Conservation (phyloP, 306 rosid species). For the Elaeagnus macrophylla region DNA sequence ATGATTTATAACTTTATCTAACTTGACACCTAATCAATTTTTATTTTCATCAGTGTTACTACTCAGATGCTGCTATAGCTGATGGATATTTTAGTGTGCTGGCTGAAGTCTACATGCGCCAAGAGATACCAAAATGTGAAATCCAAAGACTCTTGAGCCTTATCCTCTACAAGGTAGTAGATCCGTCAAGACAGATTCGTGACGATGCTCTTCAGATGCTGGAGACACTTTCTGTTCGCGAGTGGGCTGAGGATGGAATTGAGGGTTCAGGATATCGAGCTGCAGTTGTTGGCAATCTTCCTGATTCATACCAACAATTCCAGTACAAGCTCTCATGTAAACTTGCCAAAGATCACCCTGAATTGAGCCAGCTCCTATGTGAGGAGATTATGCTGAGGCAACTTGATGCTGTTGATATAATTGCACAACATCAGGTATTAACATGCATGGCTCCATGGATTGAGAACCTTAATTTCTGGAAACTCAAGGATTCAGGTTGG, state of each 20-base stretch:
- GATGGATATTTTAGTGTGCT: constrained; percentile 99
- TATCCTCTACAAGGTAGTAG: constrained; percentile 98
- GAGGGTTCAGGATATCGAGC: constrained; percentile 97
- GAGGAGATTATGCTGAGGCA: constrained; percentile 99
- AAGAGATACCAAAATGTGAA: constrained; percentile 98
- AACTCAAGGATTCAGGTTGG: constrained; percentile 96
- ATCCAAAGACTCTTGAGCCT: constrained; percentile 90
- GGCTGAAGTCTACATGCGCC: constrained; percentile 99
- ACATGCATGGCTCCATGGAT: constrained; percentile 99
- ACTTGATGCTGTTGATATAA: constrained; percentile 98
- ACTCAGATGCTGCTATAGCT: constrained; percentile 94
- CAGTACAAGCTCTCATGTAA: constrained; percentile 98
- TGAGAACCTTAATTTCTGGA: constrained; percentile 96
- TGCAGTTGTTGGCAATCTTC: constrained; percentile 99
- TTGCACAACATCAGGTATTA: constrained; percentile 99
- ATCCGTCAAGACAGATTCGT: constrained; percentile 96
- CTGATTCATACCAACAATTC: constrained; percentile 98
- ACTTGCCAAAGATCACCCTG: constrained; percentile 99
- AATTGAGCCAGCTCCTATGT: constrained; percentile 92
- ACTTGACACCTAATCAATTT: constrained; percentile 12
- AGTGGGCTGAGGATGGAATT: constrained; percentile 97
- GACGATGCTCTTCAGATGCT: constrained; percentile 99
- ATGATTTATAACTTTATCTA: background rate
- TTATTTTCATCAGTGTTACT: constrained; percentile 61
- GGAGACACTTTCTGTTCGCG: constrained; percentile 95